A percentile compares a stretch with the other conserved stretches of the same genome.
Conservation (phyloP, 2,329 filamentous ascomycete species). For the Trichoderma sp. region DNA sequence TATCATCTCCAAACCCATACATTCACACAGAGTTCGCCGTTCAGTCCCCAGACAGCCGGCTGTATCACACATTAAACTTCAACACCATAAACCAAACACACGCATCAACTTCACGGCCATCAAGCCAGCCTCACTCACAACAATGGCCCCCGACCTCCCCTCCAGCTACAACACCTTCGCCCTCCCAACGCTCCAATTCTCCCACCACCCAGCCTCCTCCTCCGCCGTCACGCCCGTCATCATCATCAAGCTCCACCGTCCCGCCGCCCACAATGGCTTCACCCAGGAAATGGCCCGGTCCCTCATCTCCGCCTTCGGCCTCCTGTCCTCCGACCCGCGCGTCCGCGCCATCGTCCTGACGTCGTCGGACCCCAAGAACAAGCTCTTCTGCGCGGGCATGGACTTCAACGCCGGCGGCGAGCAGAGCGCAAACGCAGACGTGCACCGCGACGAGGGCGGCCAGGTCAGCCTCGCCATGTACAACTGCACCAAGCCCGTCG, state of each 20-base stretch:
- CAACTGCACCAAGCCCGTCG: constrained; percentile 60
- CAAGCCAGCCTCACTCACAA: neutral
- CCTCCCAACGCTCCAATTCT: constrained; percentile 51
- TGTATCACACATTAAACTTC: neutral
- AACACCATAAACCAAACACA: neutral
- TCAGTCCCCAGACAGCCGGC: neutral
- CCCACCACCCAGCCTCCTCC: constrained; percentile 55
- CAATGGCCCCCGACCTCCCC: constrained; percentile 37
- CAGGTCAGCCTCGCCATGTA: constrained; percentile 59
- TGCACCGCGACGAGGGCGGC: constrained; percentile 57
- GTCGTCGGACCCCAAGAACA: constrained; percentile 52
- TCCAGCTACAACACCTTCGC: constrained; percentile 47
- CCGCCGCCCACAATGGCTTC: constrained; percentile 70
- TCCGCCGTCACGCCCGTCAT: constrained; percentile 63
- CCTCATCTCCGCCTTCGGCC: constrained; percentile 57
- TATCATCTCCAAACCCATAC: neutral
- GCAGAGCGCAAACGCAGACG: constrained; percentile 28
- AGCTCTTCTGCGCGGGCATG: constrained; percentile 62
- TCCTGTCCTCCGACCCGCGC: constrained; percentile 57
- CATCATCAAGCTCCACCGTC: constrained; percentile 66
- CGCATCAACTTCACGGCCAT: neutral
- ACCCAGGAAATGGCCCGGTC: constrained; percentile 66
- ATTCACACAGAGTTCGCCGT: too few relatives aligned
- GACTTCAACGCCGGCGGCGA: constrained; percentile 51
- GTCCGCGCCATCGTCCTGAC: constrained; percentile 61